Base-by-base conservation (phyloP, 208 protist species). In the Leishmania gerbilli region DNA sequence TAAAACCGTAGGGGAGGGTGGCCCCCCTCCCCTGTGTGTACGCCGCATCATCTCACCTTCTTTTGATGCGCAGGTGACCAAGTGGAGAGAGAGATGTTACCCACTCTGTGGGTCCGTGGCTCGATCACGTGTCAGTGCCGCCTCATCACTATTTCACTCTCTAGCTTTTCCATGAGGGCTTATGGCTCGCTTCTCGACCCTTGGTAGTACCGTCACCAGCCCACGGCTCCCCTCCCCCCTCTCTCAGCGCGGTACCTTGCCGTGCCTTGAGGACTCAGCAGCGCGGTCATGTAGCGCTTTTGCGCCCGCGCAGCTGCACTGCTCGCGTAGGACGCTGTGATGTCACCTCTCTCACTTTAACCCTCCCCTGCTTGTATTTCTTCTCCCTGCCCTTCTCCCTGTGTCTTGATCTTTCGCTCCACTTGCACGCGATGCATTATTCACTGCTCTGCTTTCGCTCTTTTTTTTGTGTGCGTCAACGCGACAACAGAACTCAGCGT, bases 401-500 rank as follows among this genome's bases (percentile, higher is more conserved):
- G 34, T 71, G 40, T n/a, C 27, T 53, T 31, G 8, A 65, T 67
- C 15, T 45, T 37, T 76, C 72, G 15, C 34, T 11, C 15, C 51
- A 68, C 53, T 47, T 71, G 7, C 19, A 24, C 6, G 34, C 53
- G 34, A 4, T 64, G n/a, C 42, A 21, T 24, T 47, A 37, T 19
- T 40, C n/a, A 0, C 24, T 37, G 19, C 51, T 9, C 17, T 24
- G 24, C 45, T 31, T 53, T 19, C 34, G 2, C 27, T 31, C 42
- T 27, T 31, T 34, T 15, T 3, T 47, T 7, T 24, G 11, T 1
- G 17, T 19, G 11, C 3, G 17, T 19, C 45, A 27, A 74, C 45
- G 9, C 68, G 2, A 17, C 8, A 24, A 53, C 47, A 81, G 62
- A 79, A 77, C 49, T 77, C 71, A 79, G 79, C 74, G 82, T 60